Base-by-base conservation (phyloP, 139 green algal species). In the Closterium sp. region DNA sequence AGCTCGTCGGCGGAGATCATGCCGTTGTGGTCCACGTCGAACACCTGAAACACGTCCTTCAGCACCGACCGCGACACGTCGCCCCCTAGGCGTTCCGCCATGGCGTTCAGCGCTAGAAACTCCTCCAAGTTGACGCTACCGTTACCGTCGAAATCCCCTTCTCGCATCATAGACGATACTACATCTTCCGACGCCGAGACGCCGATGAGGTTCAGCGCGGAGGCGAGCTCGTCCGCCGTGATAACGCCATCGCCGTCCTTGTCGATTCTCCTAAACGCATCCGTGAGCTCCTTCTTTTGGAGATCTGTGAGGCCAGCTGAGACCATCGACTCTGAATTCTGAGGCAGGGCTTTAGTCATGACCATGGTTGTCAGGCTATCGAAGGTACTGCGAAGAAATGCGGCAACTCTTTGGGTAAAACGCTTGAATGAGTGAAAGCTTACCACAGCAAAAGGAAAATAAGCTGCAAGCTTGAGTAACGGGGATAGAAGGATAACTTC, bases 71-170 rank as follows among this genome's bases (percentile, higher is more conserved):
- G 31, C 30, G 79, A 85, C 30, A 90, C 28, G 62, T 93, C 27
- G 42, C 24, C 27, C 22, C 42, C 42, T 84, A 89, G 42, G 1
- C n/a, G 45, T 4, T 50, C 31, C 79, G 89, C 89, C 31, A 85
- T 42, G 21, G 79, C 32, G 79, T 91, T 95, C 22, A 95, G 70
- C 29, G 87, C 70, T n/a, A 95, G 86, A 93, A 95, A 95, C 90
- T 95, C 92, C 4, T 91, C 86, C 73, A 95, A 91, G 87, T 95
- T 90, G 7, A 95, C 87, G 29, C 87, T 62, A 13, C 92, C 92
- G 84, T 93, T 93, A 6, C 91, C 87, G 85, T 95, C 92, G 21
- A 50, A 29, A 31, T 95, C 92, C 17, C 91, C 91, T 32, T 95
- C 92, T 2, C 11, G 30, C n/a, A 95, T 91, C 90, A 95, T 94